phyloP scores from a whole-genome alignment of 805 yeast species.

The Ogataea henricii region DNA sequence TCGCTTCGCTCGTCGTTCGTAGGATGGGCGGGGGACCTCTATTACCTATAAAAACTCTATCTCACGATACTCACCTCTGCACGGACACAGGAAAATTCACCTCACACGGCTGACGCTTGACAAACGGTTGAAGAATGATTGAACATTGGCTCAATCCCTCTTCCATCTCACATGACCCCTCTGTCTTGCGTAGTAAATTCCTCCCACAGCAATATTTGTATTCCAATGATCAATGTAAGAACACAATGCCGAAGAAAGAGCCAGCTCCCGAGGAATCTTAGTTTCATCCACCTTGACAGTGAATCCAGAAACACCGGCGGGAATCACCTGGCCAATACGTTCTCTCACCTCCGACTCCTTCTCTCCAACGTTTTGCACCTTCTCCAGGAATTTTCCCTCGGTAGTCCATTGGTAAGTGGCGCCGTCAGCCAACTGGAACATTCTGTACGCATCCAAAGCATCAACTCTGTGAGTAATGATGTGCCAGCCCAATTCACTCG shows the following conservation, averaged over 20 bases:
- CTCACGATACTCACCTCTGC: no score
- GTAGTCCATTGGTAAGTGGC: conserved; percentile 66
- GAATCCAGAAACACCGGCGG: conserved; percentile 58
- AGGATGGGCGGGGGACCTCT: conserved; percentile 17
- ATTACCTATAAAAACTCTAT: conserved; percentile 4
- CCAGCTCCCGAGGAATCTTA: conserved; percentile 59
- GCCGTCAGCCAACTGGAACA: conserved; percentile 63
- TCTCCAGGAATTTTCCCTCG: conserved; percentile 57
- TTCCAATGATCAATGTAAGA: conserved; percentile 71
- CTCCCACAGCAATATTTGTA: conserved; percentile 61
- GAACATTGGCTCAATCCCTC: conserved; percentile 40
- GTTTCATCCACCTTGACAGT: conserved; percentile 54
- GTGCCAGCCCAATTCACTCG: conserved; percentile 65
- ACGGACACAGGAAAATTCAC: no score
- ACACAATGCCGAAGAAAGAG: conserved; percentile 58
- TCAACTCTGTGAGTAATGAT: conserved; percentile 60
- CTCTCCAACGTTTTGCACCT: conserved; percentile 60
- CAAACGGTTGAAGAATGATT: no score
- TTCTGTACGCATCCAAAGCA: conserved; percentile 59
- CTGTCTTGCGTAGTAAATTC: conserved; percentile 59
- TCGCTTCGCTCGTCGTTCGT: background rate
- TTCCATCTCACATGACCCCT: conserved; percentile 55
- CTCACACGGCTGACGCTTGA: no score
- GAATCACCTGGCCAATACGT: conserved; percentile 58
- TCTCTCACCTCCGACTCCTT: conserved; percentile 65